phyloP scores from a whole-genome alignment of 2,329 filamentous ascomycete genomes.

The Aspergillus sp. region DNA sequence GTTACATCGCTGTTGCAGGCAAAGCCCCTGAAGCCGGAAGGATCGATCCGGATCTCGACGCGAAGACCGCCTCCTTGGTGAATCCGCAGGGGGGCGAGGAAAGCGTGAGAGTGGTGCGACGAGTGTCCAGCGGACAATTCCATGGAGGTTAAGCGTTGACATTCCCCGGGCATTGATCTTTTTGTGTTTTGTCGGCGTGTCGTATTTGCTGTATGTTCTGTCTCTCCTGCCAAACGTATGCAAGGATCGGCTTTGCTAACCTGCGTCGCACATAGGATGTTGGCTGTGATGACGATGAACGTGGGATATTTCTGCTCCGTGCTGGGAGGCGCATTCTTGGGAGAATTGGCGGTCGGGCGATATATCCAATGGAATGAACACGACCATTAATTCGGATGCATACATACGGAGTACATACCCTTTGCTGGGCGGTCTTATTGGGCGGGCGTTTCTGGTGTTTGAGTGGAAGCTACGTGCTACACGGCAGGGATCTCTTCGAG shows the following conservation, averaged over 20 bases:
- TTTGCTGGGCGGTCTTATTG: not conserved
- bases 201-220: conserved; percentile 74
- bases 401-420: not conserved
- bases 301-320: conserved; percentile 76
- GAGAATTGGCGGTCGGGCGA: conserved; percentile 71
- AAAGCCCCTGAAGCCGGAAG: conserved; percentile 52
- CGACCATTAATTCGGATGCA: conserved; percentile 12
- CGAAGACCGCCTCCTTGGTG: conserved; percentile 57
- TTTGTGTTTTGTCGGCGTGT: conserved; percentile 64
- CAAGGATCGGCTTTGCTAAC: conserved; percentile 3
- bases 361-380: conserved; percentile 43
- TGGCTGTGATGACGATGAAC: conserved; percentile 86
- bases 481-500: no score
- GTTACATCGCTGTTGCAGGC: conserved; percentile 67
- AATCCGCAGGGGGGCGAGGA: conserved; percentile 75
- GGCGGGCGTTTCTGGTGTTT: no score
- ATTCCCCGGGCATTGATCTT: conserved; percentile 63
- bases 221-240: not conserved
- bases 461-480: no score
- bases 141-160: conserved; percentile 77
- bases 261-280: conserved; percentile 54
- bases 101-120: conserved; percentile 64
- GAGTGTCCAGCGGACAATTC: conserved; percentile 46
- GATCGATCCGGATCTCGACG: conserved; percentile 51
- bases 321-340: conserved; percentile 73